Conservation (phyloP, 1,139 yeast species). For the Geotrichum cucujoidarum region DNA sequence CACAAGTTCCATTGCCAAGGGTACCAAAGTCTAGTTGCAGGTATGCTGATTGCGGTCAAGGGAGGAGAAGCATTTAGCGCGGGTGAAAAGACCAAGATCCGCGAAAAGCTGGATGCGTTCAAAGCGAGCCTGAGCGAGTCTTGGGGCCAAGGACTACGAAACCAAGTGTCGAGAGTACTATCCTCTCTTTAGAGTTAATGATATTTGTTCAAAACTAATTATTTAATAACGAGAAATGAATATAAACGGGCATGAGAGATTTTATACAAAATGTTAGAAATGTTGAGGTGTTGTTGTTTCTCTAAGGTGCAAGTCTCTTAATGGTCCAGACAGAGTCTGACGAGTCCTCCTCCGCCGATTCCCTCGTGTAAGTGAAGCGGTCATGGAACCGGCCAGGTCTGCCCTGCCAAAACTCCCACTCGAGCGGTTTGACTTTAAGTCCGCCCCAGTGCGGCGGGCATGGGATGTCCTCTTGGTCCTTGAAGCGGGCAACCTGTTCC, state of each 20-base stretch:
- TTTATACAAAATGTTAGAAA: not conserved
- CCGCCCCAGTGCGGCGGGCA: conserved; percentile 98
- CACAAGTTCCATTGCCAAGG: conserved; percentile 23
- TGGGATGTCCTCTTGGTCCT: conserved; percentile 61
- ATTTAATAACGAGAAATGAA: conserved; percentile 2
- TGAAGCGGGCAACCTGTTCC: conserved; percentile 52
- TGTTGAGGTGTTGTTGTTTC: not conserved
- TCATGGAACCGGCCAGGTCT: conserved; percentile 87
- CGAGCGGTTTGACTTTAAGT: conserved; percentile 75
- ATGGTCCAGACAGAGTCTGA: no score
- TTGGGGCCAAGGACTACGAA: conserved; percentile 22
- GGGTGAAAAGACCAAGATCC: conserved; percentile 14
- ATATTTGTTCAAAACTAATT: not conserved
- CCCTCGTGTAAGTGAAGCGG: conserved; percentile 69
- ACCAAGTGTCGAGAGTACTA: conserved; percentile 20
- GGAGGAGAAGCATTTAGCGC: conserved; percentile 12
- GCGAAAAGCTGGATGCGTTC: conserved; percentile 18
- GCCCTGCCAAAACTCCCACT: conserved; percentile 97
- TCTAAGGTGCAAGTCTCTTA: conserved; percentile 67
- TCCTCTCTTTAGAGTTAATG: conserved; percentile 13
- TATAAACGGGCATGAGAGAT: not conserved
- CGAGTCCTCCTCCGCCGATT: conserved; percentile 40
- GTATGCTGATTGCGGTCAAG: conserved; percentile 20
- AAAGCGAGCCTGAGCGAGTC: conserved; percentile 15
- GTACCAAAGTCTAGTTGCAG: conserved; percentile 23